phyloP scores from a whole-genome alignment of 768 basidiomycete species.

The Coprinopsis sp. region DNA sequence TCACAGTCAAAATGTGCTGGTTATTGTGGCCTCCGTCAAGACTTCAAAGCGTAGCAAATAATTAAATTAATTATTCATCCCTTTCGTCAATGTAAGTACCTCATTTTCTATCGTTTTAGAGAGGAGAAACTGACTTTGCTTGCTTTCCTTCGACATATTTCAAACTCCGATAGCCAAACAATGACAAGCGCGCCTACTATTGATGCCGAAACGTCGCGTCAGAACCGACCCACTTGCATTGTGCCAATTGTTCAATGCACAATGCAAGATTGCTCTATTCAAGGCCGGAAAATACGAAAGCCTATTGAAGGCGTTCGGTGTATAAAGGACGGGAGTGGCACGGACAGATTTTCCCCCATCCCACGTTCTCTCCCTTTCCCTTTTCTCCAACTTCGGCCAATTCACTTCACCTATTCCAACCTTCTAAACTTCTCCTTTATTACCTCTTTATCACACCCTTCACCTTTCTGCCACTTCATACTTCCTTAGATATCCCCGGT shows the following conservation, averaged over 20 bases:
- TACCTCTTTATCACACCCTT: not conserved
- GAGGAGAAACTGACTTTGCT: too few relatives aligned
- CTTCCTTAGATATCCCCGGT: constrained; percentile 1
- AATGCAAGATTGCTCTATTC: not conserved
- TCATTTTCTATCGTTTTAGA: too few relatives aligned
- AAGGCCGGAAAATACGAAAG: not conserved
- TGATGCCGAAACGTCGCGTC: not conserved
- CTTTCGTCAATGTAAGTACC: too few relatives aligned
- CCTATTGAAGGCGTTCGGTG: not conserved
- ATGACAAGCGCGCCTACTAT: not conserved
- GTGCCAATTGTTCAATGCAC: not conserved
- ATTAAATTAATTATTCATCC: too few relatives aligned
- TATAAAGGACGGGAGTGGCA: not conserved
- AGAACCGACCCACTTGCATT: not conserved
- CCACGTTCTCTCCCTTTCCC: not conserved
- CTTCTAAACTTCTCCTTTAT: too few relatives aligned
- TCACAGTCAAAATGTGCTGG: too few relatives aligned
- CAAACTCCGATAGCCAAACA: not conserved
- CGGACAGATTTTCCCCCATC: not conserved
- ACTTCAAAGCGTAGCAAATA: too few relatives aligned
- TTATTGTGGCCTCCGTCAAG: too few relatives aligned
- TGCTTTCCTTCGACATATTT: too few relatives aligned
- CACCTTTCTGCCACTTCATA: not conserved
- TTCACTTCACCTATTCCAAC: not conserved
- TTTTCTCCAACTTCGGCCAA: not conserved